phyloP scores from a whole-genome alignment of 2,329 filamentous ascomycete species.

The Cytospora schulzeri region DNA sequence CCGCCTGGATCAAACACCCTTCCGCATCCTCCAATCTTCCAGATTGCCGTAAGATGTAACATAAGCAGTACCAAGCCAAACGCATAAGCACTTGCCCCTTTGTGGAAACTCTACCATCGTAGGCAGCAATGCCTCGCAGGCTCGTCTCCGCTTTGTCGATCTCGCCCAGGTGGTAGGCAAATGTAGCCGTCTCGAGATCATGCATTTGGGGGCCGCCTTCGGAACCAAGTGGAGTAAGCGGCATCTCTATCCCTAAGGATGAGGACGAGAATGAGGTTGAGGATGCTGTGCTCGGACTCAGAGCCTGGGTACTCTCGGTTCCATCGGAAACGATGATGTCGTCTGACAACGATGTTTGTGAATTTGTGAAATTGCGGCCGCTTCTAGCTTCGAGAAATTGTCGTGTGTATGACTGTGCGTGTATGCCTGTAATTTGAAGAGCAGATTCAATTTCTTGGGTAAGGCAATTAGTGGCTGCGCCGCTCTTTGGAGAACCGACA shows the following conservation, averaged over 20 bases:
- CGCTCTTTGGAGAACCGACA: neutral
- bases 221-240: slow-evolving; percentile 1
- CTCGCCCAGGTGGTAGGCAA: slow-evolving; percentile 13
- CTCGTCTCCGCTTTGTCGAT: neutral
- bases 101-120: slow-evolving; percentile 3
- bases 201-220: neutral
- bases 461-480: neutral
- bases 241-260: slow-evolving; percentile 5
- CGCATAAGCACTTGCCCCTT: slow-evolving; percentile 21
- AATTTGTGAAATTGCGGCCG: neutral
- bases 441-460: neutral
- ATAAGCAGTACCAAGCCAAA: slow-evolving; percentile 25
- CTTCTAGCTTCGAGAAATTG: slow-evolving; percentile 2
- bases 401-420: slow-evolving; percentile 5
- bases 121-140: slow-evolving; percentile 10
- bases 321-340: neutral
- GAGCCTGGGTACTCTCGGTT: neutral
- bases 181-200: slow-evolving; percentile 12
- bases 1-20: slow-evolving; percentile 16
- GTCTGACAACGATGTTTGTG: neutral
- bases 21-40: slow-evolving; percentile 10
- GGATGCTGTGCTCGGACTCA: slow-evolving; percentile 7
- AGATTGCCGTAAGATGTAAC: slow-evolving; percentile 13
- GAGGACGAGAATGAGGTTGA: slow-evolving; percentile 8
- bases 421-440: neutral